Percentiles rank a stretch among this genome's conserved stretches.
Evolutionary conservation across 352 stramenopile species (phyloP).

Genomic region (Phytophthora cactorum): DNA sequence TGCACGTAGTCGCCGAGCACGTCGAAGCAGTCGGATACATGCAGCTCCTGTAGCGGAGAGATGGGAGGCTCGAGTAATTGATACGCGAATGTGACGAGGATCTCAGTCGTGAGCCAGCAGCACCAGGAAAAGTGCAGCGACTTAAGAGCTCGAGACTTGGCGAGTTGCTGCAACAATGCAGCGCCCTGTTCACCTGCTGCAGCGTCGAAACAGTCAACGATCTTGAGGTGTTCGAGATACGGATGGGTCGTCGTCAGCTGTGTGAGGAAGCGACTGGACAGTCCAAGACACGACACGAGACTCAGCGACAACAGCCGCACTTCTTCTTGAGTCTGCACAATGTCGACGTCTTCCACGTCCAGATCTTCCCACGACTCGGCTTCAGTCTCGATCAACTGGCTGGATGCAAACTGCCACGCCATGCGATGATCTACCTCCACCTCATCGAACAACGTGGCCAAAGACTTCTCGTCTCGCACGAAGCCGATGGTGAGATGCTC

Average conservation of each 20-base stretch:
- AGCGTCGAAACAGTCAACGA: constrained; percentile 78
- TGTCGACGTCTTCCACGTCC: constrained; percentile 70
- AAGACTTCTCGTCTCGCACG: constrained; percentile 61
- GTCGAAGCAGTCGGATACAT: constrained; percentile 78
- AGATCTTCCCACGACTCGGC: constrained; percentile 80
- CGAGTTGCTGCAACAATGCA: constrained; percentile 56
- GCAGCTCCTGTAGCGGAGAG: constrained; percentile 51
- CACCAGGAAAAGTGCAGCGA: constrained; percentile 82
- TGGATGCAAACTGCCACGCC: constrained; percentile 47
- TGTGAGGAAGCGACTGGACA: constrained; percentile 57
- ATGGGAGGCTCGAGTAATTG: constrained; percentile 62
- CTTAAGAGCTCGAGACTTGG: constrained; percentile 61
- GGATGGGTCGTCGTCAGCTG: constrained; percentile 53
- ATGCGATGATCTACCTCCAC: constrained; percentile 42
- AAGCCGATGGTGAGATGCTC: constrained; percentile 76
- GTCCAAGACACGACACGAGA: constrained; percentile 71
- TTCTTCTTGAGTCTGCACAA: constrained; percentile 65
- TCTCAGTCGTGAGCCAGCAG: constrained; percentile 81
- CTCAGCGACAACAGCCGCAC: constrained; percentile 60
- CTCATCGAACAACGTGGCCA: constrained; percentile 48
- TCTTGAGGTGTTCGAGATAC: constrained; percentile 60
- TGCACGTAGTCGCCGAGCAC: constrained; percentile 78
- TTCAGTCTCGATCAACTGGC: constrained; percentile 35
- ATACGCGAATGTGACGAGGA: constrained; percentile 76
- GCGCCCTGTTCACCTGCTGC: constrained; percentile 45